Conservation (phyloP, 495 filamentous ascomycete species). For the Neurospora africana region DNA sequence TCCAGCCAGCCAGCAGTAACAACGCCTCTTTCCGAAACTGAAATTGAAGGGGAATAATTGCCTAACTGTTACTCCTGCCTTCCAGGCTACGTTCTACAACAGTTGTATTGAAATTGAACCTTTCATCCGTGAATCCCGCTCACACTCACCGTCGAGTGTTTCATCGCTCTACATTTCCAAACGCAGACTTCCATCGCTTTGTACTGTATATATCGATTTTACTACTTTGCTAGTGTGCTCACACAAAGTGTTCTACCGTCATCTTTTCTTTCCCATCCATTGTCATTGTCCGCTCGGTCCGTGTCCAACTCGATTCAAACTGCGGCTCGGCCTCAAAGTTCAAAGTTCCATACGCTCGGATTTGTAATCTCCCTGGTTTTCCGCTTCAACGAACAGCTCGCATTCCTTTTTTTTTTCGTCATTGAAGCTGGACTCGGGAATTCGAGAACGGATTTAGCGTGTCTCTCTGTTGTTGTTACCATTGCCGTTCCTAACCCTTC, state of each 20-base stretch:
- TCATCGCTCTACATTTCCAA: not conserved
- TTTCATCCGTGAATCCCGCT: not conserved
- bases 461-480: not conserved
- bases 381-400: not conserved
- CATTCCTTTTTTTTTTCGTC: not conserved
- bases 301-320: not conserved
- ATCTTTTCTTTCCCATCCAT: not conserved
- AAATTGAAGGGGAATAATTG: not conserved
- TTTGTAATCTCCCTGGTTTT: not conserved
- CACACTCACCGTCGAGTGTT: not conserved
- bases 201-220: not conserved
- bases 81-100: not conserved
- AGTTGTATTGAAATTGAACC: not conserved
- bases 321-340: not conserved
- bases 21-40: not conserved
- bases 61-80: not conserved
- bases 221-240: not conserved
- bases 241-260: not conserved
- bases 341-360: slow-evolving; percentile 13
- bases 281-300: not conserved
- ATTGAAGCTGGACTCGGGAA: not conserved
- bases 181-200: not conserved
- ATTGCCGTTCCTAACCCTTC: not conserved
- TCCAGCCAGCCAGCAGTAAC: not conserved
- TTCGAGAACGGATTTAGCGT: not conserved